These are phyloP conservation scores for Acacia melanoxylon DNA, from an alignment of 306 rosid genomes.

Conservation along the genomic window DNA sequence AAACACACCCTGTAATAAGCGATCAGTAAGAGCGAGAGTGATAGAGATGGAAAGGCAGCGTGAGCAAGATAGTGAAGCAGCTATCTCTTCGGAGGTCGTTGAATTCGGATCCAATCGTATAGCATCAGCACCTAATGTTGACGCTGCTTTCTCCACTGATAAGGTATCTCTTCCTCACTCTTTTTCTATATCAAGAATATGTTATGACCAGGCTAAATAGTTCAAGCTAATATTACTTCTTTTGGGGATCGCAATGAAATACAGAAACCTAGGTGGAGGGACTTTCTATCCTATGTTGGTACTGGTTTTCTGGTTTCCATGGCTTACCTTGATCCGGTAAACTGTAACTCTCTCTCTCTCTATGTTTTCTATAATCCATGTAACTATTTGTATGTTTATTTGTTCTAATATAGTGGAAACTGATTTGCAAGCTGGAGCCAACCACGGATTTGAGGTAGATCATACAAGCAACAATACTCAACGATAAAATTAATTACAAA, in stretches of 20 bases:
- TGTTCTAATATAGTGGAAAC: slow-evolving; percentile 69
- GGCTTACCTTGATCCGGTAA: slow-evolving; percentile 96
- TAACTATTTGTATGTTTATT: background rate
- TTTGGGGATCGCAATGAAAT: background rate
- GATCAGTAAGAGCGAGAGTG: background rate
- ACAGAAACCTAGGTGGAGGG: slow-evolving; percentile 71
- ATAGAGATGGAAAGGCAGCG: background rate
- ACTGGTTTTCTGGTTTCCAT: slow-evolving; percentile 88
- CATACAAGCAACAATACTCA: background rate
- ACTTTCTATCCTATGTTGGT: slow-evolving; percentile 62
- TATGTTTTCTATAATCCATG: background rate
- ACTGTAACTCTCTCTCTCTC: slow-evolving; percentile 39
- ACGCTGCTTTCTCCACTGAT: background rate
- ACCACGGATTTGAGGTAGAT: slow-evolving; percentile 73
- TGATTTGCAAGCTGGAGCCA: slow-evolving; percentile 93
- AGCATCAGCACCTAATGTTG: slow-evolving; percentile 27
- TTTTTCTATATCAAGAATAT: background rate
- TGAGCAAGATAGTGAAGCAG: background rate
- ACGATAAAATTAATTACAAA: background rate
- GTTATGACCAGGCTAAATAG: background rate
- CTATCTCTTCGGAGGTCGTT: background rate
- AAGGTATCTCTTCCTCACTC: slow-evolving; percentile 33
- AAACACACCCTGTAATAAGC: background rate
- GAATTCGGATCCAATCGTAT: slow-evolving; percentile 41
- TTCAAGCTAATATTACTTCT: background rate